Base-by-base conservation (phyloP, 768 basidiomycete genomes). In the Boletus vermiculosoides region DNA sequence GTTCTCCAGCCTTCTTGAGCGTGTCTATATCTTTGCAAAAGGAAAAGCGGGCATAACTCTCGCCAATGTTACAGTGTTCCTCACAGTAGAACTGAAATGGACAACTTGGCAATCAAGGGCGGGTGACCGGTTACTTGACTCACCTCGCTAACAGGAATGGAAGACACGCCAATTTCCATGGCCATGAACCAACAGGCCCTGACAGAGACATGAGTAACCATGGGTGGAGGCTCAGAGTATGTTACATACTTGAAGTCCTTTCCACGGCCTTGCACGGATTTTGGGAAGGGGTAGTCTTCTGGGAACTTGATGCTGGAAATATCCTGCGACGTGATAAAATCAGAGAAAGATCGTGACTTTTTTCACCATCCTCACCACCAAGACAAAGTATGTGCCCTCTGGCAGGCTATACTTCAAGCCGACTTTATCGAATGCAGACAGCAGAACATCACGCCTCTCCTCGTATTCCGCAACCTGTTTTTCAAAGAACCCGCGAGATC, bases 101-200 rank as follows among this genome's bases (percentile, higher is more conserved):
- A 55, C 45, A 61, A 41, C 67, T 58, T 16, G 48, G 52, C 20
- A 42, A 41, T 42, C 20, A 11, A 39, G 7, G 25, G 15, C 5
- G 34, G 10, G 36, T 23, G 39, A 13, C 20, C 30, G 4, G 13
- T 11, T 7, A 36, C 13, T 45, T 20, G n/a, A 66, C 82, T 65
- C 72, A 93, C 93, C 82, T 96, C 94, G 81, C 93, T 95, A 57
- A 94, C 92, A 13, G 94, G 94, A 58, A 98, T 97, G 7, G 90
- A 86, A 33, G 94, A 95, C 22, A 98, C 94, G 8, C 92, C 92
- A 42, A 96, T 72, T 70, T 94, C 90, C 71, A 87, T 78, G 2
- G 93, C 94, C 61, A 97, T 88, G 77, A 94, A 96, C 95, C 95
- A 98, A 68, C 88, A 88, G n/a, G 89, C 90, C 69, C 91, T 94